These are phyloP conservation scores for Monosporozyma servazzii DNA, from an alignment of 805 yeast genomes.

Conservation along the genomic window DNA sequence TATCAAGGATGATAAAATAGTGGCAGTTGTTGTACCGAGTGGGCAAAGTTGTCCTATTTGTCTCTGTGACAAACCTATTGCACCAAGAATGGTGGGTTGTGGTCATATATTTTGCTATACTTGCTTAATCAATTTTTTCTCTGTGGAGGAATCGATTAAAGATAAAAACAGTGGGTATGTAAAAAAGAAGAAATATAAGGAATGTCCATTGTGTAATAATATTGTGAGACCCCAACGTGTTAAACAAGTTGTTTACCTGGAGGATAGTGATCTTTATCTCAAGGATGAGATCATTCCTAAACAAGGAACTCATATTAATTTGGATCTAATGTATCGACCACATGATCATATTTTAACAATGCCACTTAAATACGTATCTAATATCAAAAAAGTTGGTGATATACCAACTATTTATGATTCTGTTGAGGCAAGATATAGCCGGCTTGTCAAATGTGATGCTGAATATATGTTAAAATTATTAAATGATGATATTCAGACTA, in stretches of 20 bases:
- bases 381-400: slow-evolving; percentile 31
- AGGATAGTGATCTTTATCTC: slow-evolving; percentile 17
- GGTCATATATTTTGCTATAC: slow-evolving; percentile 87
- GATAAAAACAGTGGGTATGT: slow-evolving; percentile 24
- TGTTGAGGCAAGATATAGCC: slow-evolving; percentile 42
- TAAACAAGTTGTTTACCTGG: slow-evolving; percentile 53
- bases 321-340: slow-evolving; percentile 58
- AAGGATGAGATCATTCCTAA: slow-evolving; percentile 34
- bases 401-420: slow-evolving; percentile 48
- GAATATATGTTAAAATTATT: slow-evolving; percentile 46
- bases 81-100: slow-evolving; percentile 91
- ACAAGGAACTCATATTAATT: slow-evolving; percentile 42
- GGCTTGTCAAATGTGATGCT: slow-evolving; percentile 60
- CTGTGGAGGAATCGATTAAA: slow-evolving; percentile 37
- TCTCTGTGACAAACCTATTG: slow-evolving; percentile 69
- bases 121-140: slow-evolving; percentile 63
- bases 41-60: slow-evolving; percentile 89
- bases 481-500: slow-evolving; percentile 47
- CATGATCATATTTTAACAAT: slow-evolving; percentile 37
- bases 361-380: slow-evolving; percentile 36
- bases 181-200: slow-evolving; percentile 43
- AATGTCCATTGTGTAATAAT: slow-evolving; percentile 76
- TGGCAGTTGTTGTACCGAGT: slow-evolving; percentile 66
- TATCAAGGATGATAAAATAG: slow-evolving; percentile 48
- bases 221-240: slow-evolving; percentile 44